A percentile compares a stretch with the other conserved stretches of the same genome.
Evolutionary conservation across 139 green algal genomes (phyloP).

Genomic region (Micractinium sp.): DNA sequence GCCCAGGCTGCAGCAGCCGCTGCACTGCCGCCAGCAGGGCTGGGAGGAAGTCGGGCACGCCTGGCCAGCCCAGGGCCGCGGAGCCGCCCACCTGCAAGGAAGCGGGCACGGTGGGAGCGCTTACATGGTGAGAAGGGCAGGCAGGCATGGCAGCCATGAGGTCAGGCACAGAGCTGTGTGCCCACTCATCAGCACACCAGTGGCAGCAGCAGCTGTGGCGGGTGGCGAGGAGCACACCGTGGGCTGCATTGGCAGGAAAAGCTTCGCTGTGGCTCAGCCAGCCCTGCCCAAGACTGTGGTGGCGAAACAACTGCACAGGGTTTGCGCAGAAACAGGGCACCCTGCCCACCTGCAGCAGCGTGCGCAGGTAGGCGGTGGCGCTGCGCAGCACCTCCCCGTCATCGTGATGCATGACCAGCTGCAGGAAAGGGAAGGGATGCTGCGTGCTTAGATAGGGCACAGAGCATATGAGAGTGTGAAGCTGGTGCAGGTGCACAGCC

Average conservation of each 20-base stretch:
- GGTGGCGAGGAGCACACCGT: no score
- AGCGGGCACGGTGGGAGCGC: background rate
- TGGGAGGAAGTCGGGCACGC: constrained; percentile 21
- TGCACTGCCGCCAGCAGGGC: constrained; percentile 46
- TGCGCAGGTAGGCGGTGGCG: constrained; percentile 37
- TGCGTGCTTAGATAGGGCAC: no score
- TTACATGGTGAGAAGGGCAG: background rate
- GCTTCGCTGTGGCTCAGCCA: no score
- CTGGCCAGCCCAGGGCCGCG: constrained; percentile 48
- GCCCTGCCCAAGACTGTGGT: no score
- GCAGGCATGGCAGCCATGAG: background rate
- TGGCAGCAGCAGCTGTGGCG: background rate
- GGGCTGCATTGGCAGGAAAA: no score
- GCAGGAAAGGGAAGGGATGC: background rate
- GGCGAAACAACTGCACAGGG: background rate
- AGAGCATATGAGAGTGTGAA: no score
- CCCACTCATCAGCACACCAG: background rate
- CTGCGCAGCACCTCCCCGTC: constrained; percentile 32
- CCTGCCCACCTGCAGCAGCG: constrained; percentile 20
- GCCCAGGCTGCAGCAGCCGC: constrained; percentile 49
- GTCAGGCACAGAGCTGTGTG: background rate
- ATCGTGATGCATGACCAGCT: constrained; percentile 7
- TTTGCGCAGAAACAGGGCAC: background rate
- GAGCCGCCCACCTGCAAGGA: constrained; percentile 47
- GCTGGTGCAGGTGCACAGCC: no score